Percentiles rank a stretch among this genome's conserved stretches.
Evolutionary conservation across 2,329 filamentous ascomycete species (phyloP).

Genomic region (Bimuria novae-zelandiae): DNA sequence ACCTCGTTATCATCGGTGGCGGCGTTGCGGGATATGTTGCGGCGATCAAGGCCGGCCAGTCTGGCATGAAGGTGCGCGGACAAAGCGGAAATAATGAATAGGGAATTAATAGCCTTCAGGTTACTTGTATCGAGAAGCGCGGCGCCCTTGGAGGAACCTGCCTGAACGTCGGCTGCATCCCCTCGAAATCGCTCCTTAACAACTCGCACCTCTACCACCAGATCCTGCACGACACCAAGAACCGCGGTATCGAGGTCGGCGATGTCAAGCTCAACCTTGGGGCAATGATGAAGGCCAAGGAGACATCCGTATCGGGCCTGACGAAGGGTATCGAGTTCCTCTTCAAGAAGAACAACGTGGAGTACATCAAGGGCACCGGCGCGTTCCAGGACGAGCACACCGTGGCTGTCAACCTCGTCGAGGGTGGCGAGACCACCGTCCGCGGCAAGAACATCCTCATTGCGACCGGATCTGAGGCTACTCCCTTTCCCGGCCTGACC

Average conservation of each 20-base stretch:
- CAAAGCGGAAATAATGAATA: constrained; percentile 2
- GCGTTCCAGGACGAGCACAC: constrained; percentile 88
- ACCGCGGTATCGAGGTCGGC: constrained; percentile 94
- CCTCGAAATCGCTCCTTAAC: constrained; percentile 98
- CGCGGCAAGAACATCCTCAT: constrained; percentile 97
- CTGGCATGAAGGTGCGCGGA: constrained; percentile 81
- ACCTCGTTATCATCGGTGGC: constrained; percentile 96
- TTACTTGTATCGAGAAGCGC: constrained; percentile 97
- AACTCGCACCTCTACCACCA: constrained; percentile 99
- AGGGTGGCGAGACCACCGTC: constrained; percentile 87
- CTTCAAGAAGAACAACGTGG: constrained; percentile 98
- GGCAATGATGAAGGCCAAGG: constrained; percentile 99
- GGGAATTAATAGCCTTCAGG: too few relatives aligned
- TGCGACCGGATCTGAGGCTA: constrained; percentile 92
- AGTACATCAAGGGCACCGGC: constrained; percentile 94
- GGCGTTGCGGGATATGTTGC: constrained; percentile 98
- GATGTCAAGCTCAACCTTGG: constrained; percentile 95
- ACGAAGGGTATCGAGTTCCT: constrained; percentile 98
- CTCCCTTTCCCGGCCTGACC: constrained; percentile 92
- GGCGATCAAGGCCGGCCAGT: constrained; percentile 97
- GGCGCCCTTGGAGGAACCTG: constrained; percentile 94
- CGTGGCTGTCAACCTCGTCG: constrained; percentile 84
- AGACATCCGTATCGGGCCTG: constrained; percentile 81
- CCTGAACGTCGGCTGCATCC: constrained; percentile 98
- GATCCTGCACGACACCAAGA: constrained; percentile 94